phyloP scores from a whole-genome alignment of 176 grass and related monocot genomes.

The Chrysopogon serrulatus region DNA sequence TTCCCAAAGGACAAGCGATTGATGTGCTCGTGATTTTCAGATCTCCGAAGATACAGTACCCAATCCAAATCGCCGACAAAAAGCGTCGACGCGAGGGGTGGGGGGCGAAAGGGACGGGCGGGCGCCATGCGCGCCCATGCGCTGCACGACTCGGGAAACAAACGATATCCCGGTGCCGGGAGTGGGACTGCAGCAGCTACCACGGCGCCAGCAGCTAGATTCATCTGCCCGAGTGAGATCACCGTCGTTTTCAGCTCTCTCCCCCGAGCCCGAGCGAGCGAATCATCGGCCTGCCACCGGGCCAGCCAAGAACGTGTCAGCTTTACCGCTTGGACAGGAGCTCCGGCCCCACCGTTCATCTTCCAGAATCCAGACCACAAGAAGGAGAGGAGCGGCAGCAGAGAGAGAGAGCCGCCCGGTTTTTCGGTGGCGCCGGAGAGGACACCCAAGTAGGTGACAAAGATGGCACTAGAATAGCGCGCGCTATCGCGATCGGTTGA shows the following conservation, averaged over 20 bases:
- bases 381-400: neutral
- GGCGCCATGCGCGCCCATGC: neutral
- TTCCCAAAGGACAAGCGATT: neutral
- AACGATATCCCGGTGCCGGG: neutral
- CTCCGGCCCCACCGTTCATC: neutral
- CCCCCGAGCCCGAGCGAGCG: neutral
- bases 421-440: neutral
- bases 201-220: neutral
- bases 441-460: slow-evolving; percentile 1
- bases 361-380: slow-evolving; percentile 4
- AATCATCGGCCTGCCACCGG: neutral
- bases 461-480: neutral
- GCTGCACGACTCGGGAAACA: slow-evolving; percentile 5
- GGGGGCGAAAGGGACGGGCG: neutral
- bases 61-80: neutral
- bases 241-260: slow-evolving; percentile 29
- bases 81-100: neutral
- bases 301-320: slow-evolving; percentile 3
- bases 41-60: neutral
- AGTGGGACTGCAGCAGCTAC: neutral
- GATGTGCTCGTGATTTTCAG: neutral
- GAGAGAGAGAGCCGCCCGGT: neutral
- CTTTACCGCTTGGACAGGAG: neutral
- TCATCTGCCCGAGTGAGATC: slow-evolving; percentile 15
- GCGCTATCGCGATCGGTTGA: slow-evolving; percentile 26